phyloP scores from a whole-genome alignment of 768 basidiomycete species.

The Daedaleopsis nitida region DNA sequence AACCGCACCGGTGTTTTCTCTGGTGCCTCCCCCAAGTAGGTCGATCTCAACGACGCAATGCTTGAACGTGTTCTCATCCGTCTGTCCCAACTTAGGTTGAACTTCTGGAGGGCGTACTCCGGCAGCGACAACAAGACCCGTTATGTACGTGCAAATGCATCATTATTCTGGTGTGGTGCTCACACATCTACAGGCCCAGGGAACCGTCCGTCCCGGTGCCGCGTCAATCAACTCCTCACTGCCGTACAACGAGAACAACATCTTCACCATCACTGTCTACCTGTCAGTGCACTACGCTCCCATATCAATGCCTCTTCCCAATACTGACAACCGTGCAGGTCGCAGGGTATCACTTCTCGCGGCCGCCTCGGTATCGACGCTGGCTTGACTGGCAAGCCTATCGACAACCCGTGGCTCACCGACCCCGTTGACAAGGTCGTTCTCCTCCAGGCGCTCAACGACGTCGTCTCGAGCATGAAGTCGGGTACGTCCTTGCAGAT shows the following conservation, averaged over 20 bases:
- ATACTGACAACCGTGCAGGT: constrained; percentile 34
- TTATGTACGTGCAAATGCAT: constrained; percentile 38
- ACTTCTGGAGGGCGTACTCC: constrained; percentile 62
- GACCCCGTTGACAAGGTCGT: constrained; percentile 58
- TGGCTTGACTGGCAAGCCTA: constrained; percentile 46
- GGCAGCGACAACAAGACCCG: constrained; percentile 50
- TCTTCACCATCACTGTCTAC: constrained; percentile 66
- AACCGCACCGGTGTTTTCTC: constrained; percentile 58
- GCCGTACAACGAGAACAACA: constrained; percentile 53
- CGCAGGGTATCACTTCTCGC: constrained; percentile 60
- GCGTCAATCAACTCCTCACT: constrained; percentile 49
- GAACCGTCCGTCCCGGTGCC: constrained; percentile 63
- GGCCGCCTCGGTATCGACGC: constrained; percentile 63
- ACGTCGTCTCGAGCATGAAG: constrained; percentile 45
- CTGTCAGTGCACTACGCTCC: constrained; percentile 38
- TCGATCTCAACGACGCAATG: background rate
- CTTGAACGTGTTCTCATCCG: background rate
- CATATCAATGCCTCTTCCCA: too few species aligned
- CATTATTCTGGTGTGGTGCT: background rate
- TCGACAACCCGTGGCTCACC: constrained; percentile 59
- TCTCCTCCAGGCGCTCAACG: constrained; percentile 51
- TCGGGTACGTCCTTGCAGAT: constrained; percentile 35
- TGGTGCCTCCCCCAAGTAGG: constrained; percentile 54
- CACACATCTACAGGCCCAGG: constrained; percentile 48
- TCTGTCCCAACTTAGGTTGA: constrained; percentile 38